Evolutionary conservation across 371 early-diverging fungal genomes (phyloP), one percentile per base, ranked within the genome.

Genomic region (Entomophthora muscae): DNA sequence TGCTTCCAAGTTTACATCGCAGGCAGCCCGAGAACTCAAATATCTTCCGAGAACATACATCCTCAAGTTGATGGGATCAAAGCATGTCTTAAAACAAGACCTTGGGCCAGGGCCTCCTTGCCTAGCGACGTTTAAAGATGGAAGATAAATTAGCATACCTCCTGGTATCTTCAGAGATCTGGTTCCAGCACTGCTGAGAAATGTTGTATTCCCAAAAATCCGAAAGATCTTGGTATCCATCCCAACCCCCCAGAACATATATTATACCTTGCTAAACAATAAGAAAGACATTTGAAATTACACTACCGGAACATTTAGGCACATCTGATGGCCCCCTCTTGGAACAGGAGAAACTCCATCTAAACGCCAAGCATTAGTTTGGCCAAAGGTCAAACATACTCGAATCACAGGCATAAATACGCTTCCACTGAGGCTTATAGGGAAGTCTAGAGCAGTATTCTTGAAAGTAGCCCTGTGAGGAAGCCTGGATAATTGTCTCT

Each of bases 281-380:
- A 28, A 60, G 1, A 13, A 17, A 65, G 26, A 23, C 24, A 24
- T 32, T 66, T 31, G 17, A 66, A 59, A 27, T 24, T 13, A 52
- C 21, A 2, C 33, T 52, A 67, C 72, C 30, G 83, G 77, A 7
- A 75, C 73, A 67, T 95, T 95, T 26, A 93, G 79, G 68, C 90
- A 90, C 94, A 95, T 91, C 70, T 96, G 97, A 74, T 98, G 98
- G 2, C 97, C 98, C 29, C 97, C 98, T 58, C 98, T 78, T 22
- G 75, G 73, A 57, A 75, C 70, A 13, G 84, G 85, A 22, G 72
- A 66, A 21, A 73, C 67, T 0, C 73, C 74, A 54, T 71, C 68
- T 73, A 62, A 32, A 17, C 0, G 33, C 51, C 22, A 2, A 22
- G 17, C 23, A 31, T 53, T 22, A 31, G 42, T 24, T 31, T 52